Evolutionary conservation across 768 basidiomycete species (phyloP).

Genomic region (Mycena capillaripes): DNA sequence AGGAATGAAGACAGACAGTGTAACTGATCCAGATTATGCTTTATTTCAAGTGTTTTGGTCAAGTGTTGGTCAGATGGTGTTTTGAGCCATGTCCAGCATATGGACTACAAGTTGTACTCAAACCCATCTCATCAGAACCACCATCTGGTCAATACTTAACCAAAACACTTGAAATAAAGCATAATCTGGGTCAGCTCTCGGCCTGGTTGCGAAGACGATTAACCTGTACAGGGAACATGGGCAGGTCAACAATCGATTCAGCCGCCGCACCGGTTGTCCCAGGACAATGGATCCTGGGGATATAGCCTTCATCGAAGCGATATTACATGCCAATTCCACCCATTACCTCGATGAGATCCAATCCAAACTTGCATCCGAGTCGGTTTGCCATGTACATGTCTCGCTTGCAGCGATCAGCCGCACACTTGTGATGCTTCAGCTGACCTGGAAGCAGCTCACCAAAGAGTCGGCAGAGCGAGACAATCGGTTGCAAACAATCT

Average conservation of each 20-base stretch:
- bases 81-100: too few relatives aligned
- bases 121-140: too few relatives aligned
- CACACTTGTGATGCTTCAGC: constrained; percentile 14
- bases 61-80: too few relatives aligned
- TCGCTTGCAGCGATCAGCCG: constrained; percentile 37
- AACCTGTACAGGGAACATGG: constrained; percentile 28
- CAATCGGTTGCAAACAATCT: constrained; percentile 39
- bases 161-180: too few relatives aligned
- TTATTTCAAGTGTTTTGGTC: too few relatives aligned
- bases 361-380: constrained; percentile 13
- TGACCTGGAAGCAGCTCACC: constrained; percentile 33
- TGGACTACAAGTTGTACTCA: too few relatives aligned
- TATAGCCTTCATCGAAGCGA: constrained; percentile 26
- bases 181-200: too few relatives aligned
- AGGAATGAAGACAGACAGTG: too few relatives aligned
- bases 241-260: constrained; percentile 28
- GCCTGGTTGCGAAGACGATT: constrained; percentile 33
- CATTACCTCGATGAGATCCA: constrained; percentile 41
- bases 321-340: constrained; percentile 31
- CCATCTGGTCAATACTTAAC: too few relatives aligned
- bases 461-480: constrained; percentile 23
- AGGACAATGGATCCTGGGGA: constrained; percentile 30
- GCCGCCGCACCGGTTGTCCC: constrained; percentile 33
- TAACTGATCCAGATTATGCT: too few relatives aligned
- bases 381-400: constrained; percentile 19